phyloP scores from a whole-genome alignment of 2,329 filamentous ascomycete species.

The Trichophyton rubrum region DNA sequence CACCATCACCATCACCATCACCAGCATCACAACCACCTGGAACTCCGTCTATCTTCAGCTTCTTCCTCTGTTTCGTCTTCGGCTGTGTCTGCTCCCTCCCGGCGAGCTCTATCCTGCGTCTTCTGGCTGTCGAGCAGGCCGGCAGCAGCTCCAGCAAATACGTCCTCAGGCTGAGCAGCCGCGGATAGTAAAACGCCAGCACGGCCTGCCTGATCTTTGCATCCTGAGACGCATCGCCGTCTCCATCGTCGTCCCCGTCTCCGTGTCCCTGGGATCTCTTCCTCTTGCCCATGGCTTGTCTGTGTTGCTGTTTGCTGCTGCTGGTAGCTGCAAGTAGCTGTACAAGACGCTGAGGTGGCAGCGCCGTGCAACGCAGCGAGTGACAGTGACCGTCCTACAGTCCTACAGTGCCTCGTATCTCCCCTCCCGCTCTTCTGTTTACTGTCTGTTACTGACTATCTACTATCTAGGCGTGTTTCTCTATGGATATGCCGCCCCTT shows the following conservation, averaged over 20 bases:
- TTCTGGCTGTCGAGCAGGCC: slow-evolving; percentile 46
- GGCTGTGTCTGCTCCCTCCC: not conserved
- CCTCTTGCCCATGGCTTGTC: not conserved
- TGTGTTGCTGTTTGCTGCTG: not conserved
- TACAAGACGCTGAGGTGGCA: not conserved
- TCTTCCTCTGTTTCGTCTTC: not conserved
- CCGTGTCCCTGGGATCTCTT: not conserved
- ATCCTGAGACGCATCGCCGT: not conserved
- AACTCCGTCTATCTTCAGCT: not conserved
- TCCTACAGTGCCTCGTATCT: too few relatives aligned
- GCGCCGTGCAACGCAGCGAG: not conserved
- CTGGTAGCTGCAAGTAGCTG: not conserved
- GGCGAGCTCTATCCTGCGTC: slow-evolving; percentile 28
- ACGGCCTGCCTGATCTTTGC: slow-evolving; percentile 42
- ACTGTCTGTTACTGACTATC: not conserved
- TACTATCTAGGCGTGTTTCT: not conserved
- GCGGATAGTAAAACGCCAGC: slow-evolving; percentile 54
- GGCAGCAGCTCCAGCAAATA: slow-evolving; percentile 58
- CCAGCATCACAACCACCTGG: not conserved
- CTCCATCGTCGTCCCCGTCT: not conserved
- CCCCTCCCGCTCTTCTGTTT: not conserved
- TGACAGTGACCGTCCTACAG: too few relatives aligned
- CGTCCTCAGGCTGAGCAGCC: slow-evolving; percentile 54
- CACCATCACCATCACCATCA: not conserved
- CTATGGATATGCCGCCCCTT: not conserved